phyloP scores from a whole-genome alignment of 208 protist species.

The Leishmania tropica region DNA sequence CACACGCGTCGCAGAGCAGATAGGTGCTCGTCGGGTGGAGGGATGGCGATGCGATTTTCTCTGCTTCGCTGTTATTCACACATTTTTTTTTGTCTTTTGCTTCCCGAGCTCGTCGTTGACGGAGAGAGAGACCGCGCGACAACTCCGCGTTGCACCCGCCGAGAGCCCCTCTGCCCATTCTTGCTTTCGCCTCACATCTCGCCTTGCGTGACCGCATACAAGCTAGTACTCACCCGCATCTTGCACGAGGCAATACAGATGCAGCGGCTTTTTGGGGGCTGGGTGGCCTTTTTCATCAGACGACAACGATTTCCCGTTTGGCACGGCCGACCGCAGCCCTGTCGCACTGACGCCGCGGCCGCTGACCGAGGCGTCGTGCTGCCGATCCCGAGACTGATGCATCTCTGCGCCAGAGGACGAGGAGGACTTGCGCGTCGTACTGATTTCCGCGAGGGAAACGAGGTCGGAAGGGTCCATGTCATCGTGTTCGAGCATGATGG shows the following conservation, averaged over 20 bases:
- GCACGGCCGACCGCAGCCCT: background rate
- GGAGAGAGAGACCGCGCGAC: background rate
- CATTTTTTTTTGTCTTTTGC: background rate
- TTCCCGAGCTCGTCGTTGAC: background rate
- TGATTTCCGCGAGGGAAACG: slow-evolving; percentile 68
- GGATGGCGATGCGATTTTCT: background rate
- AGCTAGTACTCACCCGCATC: slow-evolving; percentile 65
- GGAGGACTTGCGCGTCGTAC: slow-evolving; percentile 26
- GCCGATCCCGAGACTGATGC: slow-evolving; percentile 4
- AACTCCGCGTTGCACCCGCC: background rate
- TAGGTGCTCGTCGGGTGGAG: background rate
- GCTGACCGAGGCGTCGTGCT: slow-evolving; percentile 11
- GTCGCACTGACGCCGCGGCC: slow-evolving; percentile 16
- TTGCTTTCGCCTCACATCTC: background rate
- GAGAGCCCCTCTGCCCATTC: background rate
- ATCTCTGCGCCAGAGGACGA: background rate
- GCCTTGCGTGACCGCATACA: background rate
- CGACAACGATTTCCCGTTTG: background rate
- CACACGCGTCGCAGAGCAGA: background rate
- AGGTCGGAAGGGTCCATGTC: slow-evolving; percentile 64
- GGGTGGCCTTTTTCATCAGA: background rate
- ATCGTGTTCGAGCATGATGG: slow-evolving; percentile 81
- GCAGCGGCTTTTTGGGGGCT: slow-evolving; percentile 19
- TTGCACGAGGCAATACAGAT: slow-evolving; percentile 77
- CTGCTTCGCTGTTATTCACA: background rate